Conservation (phyloP, 169 alveolate genomes). For the Plasmodium falciparum region DNA sequence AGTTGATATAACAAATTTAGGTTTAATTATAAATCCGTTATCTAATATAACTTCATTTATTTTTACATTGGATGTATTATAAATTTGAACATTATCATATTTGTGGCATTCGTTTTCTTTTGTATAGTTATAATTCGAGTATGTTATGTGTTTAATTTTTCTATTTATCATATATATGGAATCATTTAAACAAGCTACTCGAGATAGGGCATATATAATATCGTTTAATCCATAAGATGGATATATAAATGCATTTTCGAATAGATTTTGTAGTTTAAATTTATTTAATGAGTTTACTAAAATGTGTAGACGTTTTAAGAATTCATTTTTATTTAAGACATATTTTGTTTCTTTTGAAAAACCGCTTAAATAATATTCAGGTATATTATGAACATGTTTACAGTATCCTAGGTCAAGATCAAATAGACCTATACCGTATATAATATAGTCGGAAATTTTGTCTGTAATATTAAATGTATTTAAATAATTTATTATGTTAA, state of each 20-base stretch:
- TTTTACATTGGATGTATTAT: not conserved
- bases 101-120: not conserved
- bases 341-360: slow-evolving; percentile 35
- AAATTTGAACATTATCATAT: not conserved
- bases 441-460: slow-evolving; percentile 38
- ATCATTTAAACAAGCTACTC: slow-evolving; percentile 62
- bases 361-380: slow-evolving; percentile 60
- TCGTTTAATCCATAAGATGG: slow-evolving; percentile 69
- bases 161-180: slow-evolving; percentile 62
- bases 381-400: slow-evolving; percentile 13
- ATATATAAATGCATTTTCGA: slow-evolving; percentile 54
- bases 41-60: slow-evolving; percentile 34
- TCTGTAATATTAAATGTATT: slow-evolving; percentile 30
- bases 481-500: slow-evolving; percentile 25
- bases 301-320: slow-evolving; percentile 43
- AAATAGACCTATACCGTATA: slow-evolving; percentile 64
- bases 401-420: slow-evolving; percentile 32
- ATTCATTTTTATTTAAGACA: slow-evolving; percentile 45
- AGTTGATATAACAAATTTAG: slow-evolving; percentile 64
- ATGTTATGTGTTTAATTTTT: slow-evolving; percentile 35
- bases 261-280: slow-evolving; percentile 50
- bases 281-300: slow-evolving; percentile 60
- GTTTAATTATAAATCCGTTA: slow-evolving; percentile 40
- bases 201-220: slow-evolving; percentile 51
- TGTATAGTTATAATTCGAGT: slow-evolving; percentile 1